Conservation (phyloP, 345 rosid genomes). For the Moringa oleifera region DNA sequence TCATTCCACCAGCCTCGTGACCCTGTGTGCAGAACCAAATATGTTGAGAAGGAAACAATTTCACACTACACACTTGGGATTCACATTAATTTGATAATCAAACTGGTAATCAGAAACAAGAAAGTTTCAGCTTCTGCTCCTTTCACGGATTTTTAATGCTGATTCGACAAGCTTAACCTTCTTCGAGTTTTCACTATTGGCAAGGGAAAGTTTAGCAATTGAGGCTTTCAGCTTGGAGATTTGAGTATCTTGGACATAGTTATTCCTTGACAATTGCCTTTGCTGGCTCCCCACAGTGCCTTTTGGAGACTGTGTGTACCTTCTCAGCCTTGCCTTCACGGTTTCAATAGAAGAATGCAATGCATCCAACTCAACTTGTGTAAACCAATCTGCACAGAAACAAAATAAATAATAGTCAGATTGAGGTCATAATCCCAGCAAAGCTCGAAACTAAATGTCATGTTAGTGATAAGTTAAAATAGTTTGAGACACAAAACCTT, state of each 20-base stretch:
- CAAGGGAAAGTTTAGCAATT: constrained; percentile 55
- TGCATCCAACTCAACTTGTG: constrained; percentile 66
- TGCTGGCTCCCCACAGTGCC: constrained; percentile 25
- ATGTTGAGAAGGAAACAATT: not conserved
- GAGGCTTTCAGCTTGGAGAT: constrained; percentile 63
- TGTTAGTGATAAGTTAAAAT: no score
- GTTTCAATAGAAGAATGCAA: constrained; percentile 65
- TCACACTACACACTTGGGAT: constrained; percentile 9
- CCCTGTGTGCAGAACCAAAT: no score
- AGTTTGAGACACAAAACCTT: not conserved
- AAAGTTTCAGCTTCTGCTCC: constrained; percentile 9
- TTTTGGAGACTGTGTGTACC: constrained; percentile 40
- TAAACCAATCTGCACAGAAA: constrained; percentile 49
- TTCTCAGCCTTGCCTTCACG: constrained; percentile 55
- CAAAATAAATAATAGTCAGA: constrained; percentile 3
- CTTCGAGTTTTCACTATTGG: constrained; percentile 62
- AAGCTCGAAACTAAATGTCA: not conserved
- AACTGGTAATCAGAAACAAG: constrained; percentile 4
- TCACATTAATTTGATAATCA: no score
- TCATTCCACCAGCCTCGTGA: no score
- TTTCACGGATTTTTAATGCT: constrained; percentile 47
- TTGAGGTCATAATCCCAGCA: not conserved
- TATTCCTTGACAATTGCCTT: constrained; percentile 35
- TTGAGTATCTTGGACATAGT: constrained; percentile 41
- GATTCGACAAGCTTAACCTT: constrained; percentile 70